Evolutionary conservation across 2,329 filamentous ascomycete species (phyloP), one percentile per base, ranked within the genome.

Genomic region (Phaeosphaeriaceae sp.): DNA sequence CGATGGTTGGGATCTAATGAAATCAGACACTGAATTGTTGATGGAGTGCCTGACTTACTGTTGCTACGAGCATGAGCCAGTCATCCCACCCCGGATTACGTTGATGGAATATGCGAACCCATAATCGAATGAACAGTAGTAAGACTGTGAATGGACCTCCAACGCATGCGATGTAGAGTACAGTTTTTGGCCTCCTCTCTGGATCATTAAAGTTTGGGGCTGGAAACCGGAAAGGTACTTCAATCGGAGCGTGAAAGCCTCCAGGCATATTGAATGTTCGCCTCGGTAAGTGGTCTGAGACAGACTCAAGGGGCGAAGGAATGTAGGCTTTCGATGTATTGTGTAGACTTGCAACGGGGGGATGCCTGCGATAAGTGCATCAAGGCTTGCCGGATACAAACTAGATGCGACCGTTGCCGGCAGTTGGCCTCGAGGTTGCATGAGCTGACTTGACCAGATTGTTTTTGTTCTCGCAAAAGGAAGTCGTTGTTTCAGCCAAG

Each of bases 71-170:
- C 63, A 74, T 69, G 15, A 75, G 46, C 71, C 70, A 75, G 52
- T 76, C 73, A 40, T 75, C 73, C 64, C 56, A 67, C 6, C 71
- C 69, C 13, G 68, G 49, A 43, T 65, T 69, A 19, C 55, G 58
- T 52, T 75, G 72, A 48, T 72, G 65, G 10, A 60, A 59, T 13
- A 73, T 58, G 22, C 73, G 63, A 1, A 74, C 68, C 72, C 72
- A 76, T 24, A 76, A 53, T 30, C 72, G 60, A 15, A 64, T 64
- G 46, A 74, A 52, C 13, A 72, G 43, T n/a, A 74, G 60, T 8
- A 49, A 30, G 2, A 72, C 19, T 6, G 66, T 73, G 8, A 75
- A 32, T 1, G 70, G 67, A 4, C 70, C 70, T 22, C 65, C 59
- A 2, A 73, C 47, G 42, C 63, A 69, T 4, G 70, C 62, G 21